Evolutionary conservation across 2,329 filamentous ascomycete species (phyloP).

Genomic region (Clarireedia paspali): DNA sequence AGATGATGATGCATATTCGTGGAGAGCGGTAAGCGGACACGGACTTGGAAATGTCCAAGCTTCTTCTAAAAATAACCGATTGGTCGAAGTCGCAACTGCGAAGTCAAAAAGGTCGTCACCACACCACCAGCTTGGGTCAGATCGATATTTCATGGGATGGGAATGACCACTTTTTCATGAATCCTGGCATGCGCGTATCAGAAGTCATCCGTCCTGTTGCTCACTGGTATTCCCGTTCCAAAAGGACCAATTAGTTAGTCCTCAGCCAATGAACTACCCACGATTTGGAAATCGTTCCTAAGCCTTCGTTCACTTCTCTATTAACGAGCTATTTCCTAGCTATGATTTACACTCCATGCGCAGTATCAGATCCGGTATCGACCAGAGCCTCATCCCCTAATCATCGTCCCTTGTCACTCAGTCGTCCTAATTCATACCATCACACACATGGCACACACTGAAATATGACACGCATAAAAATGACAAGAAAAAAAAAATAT

Average conservation of each 20-base stretch:
- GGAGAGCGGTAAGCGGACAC: no score
- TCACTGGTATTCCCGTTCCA: no score
- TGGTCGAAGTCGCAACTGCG: no score
- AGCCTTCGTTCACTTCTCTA: neutral
- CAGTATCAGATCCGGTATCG: neutral
- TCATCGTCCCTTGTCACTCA: neutral
- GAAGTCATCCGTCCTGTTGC: no score
- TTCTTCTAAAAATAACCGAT: neutral
- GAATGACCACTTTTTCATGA: no score
- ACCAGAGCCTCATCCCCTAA: neutral
- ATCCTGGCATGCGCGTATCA: no score
- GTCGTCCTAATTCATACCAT: neutral
- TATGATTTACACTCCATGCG: neutral
- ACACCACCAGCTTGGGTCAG: no score
- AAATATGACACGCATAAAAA: neutral
- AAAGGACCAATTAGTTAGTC: no score
- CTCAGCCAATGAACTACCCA: no score
- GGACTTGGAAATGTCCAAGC: neutral
- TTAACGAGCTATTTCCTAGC: neutral
- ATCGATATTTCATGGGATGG: no score
- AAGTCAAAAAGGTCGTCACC: no score
- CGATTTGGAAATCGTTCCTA: neutral
- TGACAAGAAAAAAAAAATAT: slow-evolving; percentile 5
- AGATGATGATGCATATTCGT: no score
- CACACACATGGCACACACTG: neutral